Base-by-base conservation (phyloP, 2,329 filamentous ascomycete species). In the Neonectria faginata region DNA sequence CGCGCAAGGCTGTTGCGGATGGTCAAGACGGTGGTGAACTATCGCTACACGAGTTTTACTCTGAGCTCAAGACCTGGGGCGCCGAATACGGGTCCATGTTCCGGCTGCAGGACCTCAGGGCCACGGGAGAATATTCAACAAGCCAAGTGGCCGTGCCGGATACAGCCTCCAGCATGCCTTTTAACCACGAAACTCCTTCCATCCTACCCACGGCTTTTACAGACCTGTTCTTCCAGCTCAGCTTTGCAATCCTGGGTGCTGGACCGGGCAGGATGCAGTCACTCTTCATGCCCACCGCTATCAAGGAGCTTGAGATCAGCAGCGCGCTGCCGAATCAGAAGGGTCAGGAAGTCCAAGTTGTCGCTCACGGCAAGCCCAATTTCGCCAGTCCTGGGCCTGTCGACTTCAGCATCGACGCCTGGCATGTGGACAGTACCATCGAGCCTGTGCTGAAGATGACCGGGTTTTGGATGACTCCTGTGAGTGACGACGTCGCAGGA, bases 161-260 rank as follows among this genome's bases (percentile, higher is more conserved):
- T 51, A 86, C 84, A 0, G 74, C 74, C 1, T 67, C 74, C 1
- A 67, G 74, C 1, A 86, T 86, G 85, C 84, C 83, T 0, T 76
- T 79, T 64, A 68, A 73, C 1, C 77, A 80, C 51, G 82, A 87
- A 67, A 77, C 80, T 3, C 65, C 77, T 0, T 79, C 82, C 20
- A 77, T 82, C 54, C 71, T 85, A 7, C 83, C 85, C 33, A 81
- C 85, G 0, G 76, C 81, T 1, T 79, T 84, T 53, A 69, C 86
- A 3, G 85, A 87, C 64, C 71, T 79, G 8, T 73, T 83, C 57
- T 74, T 83, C 16, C 82, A 84, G 62, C 72, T 80, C 7, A 73
- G 75, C 0, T 79, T 81, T 25, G 70, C 79, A 2, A 78, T 80
- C 5, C 72, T 82, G 2, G 79, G 79, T 2, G 78, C 77, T 6